Evolutionary conservation across 2,329 filamentous ascomycete genomes (phyloP), one percentile per base, ranked within the genome.

Genomic region (Colletotrichum scovillei): DNA sequence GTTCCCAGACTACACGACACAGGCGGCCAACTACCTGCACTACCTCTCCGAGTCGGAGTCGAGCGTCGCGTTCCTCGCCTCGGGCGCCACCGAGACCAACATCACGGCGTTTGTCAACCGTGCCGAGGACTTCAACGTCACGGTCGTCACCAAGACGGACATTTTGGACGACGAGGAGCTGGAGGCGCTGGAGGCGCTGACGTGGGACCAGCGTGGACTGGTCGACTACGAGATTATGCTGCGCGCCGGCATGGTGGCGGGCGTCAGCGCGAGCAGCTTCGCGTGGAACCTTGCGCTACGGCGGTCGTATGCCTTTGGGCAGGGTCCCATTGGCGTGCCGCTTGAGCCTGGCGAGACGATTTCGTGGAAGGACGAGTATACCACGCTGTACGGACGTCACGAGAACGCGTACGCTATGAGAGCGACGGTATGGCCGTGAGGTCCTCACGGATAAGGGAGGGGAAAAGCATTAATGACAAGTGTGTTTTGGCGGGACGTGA

Each of bases 201-300:
- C 78, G 24, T 87, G 84, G 83, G 86, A 88, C 77, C 87, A 89
- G 78, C 84, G 85, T 69, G 84, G 83, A 3, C 78, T 88, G 24
- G 83, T 88, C 7, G 87, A 89, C 77, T 88, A 86, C 78, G 85
- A 88, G 75, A 82, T 89, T 4, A 78, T 88, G 75, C 78, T 84
- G 63, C 80, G 84, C 30, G 83, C 84, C 24, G 83, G 81, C 12
- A 78, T 83, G 22, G 84, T 88, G 70, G 82, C 82, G 0, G 87
- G 87, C 0, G 79, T 84, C 11, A 82, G 84, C 9, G 83, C 83
- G 76, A 86, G 84, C 69, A 82, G 80, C 72, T 87, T 88, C 66
- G 82, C 83, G 16, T 88, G 86, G 82, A 85, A 85, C 67, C 76
- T 89, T 19, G 86, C 85, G 11, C 76, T 87, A 73, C 79, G 82